These are phyloP conservation scores for Microdochium nivale DNA, from an alignment of 2,329 filamentous ascomycete genomes.

Conservation along the genomic window DNA sequence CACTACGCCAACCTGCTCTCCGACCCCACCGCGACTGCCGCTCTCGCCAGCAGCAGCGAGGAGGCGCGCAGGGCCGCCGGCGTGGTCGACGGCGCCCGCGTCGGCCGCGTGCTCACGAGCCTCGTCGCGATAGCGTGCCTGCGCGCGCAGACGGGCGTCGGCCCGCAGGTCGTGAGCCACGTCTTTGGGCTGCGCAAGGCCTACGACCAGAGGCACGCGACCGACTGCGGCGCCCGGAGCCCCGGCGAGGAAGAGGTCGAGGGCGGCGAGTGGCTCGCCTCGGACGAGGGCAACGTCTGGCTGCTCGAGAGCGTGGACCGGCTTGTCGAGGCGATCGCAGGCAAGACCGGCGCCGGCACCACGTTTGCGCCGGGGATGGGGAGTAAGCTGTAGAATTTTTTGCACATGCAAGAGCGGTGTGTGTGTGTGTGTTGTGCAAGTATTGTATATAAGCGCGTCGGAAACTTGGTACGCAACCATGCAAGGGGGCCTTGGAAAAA, in stretches of 20 bases:
- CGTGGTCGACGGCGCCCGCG: conserved; percentile 31
- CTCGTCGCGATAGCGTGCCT: conserved; percentile 68
- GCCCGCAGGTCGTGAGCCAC: conserved; percentile 73
- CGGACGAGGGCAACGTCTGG: conserved; percentile 58
- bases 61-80: not conserved
- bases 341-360: conserved; percentile 29
- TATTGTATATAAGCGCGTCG: no score
- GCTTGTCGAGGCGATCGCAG: conserved; percentile 37
- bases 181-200: conserved; percentile 74
- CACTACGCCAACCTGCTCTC: conserved; percentile 69
- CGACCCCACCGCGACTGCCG: conserved; percentile 44
- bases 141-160: conserved; percentile 72
- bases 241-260: conserved; percentile 30
- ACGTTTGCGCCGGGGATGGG: conserved; percentile 45
- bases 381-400: conserved; percentile 26
- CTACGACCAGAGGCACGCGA: conserved; percentile 52
- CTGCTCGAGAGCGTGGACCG: conserved; percentile 52
- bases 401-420: not conserved
- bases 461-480: no score
- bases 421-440: not conserved
- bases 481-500: no score
- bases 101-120: conserved; percentile 64
- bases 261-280: conserved; percentile 51
- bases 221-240: conserved; percentile 28
- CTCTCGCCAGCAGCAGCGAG: not conserved